Percentiles rank a stretch among this genome's conserved stretches.
Evolutionary conservation across 495 filamentous ascomycete genomes (phyloP).

Genomic region (Viridothelium virens): DNA sequence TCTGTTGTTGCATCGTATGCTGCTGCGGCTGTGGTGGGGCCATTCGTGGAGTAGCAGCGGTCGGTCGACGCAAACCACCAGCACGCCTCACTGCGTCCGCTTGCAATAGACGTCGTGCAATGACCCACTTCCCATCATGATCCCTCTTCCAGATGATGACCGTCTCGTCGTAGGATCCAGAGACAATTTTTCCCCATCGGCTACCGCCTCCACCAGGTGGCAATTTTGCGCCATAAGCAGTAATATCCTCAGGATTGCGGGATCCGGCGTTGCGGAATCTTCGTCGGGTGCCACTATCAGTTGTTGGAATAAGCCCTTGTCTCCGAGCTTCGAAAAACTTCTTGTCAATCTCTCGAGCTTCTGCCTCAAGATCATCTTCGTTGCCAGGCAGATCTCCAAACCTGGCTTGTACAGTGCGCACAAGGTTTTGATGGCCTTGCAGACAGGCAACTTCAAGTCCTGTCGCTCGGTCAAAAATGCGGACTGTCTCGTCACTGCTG

Average conservation of each 20-base stretch:
- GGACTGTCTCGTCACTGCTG: slow-evolving; percentile 89
- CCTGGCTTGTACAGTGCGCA: slow-evolving; percentile 87
- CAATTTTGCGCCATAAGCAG: slow-evolving; percentile 68
- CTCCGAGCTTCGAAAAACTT: slow-evolving; percentile 63
- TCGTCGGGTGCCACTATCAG: slow-evolving; percentile 43
- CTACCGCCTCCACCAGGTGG: slow-evolving; percentile 85
- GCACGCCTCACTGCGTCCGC: slow-evolving; percentile 49
- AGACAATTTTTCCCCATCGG: slow-evolving; percentile 79
- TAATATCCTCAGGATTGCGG: slow-evolving; percentile 63
- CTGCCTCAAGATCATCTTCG: slow-evolving; percentile 58
- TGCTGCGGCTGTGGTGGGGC: slow-evolving; percentile 13
- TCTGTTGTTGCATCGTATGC: slow-evolving; percentile 17
- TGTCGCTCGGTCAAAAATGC: slow-evolving; percentile 80
- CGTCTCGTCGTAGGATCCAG: slow-evolving; percentile 89
- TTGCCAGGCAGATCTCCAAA: slow-evolving; percentile 80
- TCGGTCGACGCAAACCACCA: slow-evolving; percentile 14
- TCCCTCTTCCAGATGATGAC: slow-evolving; percentile 91
- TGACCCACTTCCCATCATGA: slow-evolving; percentile 75
- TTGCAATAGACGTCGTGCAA: slow-evolving; percentile 63
- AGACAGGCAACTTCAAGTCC: slow-evolving; percentile 84
- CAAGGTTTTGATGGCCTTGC: slow-evolving; percentile 68
- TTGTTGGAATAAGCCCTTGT: slow-evolving; percentile 38
- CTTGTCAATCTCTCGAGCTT: slow-evolving; percentile 64
- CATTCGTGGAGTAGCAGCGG: slow-evolving; percentile 16
- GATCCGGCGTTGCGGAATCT: slow-evolving; percentile 58